phyloP scores from a whole-genome alignment of 441 rosid species.

The Populus trichocarpa region DNA sequence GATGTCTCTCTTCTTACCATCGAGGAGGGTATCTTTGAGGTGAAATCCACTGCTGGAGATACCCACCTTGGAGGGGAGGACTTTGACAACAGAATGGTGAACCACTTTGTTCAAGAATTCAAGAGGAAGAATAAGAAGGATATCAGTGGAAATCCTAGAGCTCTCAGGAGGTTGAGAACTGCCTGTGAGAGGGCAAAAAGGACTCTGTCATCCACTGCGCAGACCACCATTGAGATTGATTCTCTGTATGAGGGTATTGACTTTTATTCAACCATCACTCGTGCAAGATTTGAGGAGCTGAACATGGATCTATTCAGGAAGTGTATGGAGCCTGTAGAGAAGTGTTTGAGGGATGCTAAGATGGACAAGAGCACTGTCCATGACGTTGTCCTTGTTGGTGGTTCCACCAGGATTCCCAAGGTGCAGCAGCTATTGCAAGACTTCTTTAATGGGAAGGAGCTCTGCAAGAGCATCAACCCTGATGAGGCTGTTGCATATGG shows the following conservation, averaged over 20 bases:
- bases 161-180: slow-evolving; percentile 57
- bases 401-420: slow-evolving; percentile 78
- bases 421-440: slow-evolving; percentile 77
- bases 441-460: slow-evolving; percentile 78
- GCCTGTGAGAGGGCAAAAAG: slow-evolving; percentile 57
- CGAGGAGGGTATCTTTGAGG: slow-evolving; percentile 74
- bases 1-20: slow-evolving; percentile 71
- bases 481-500: slow-evolving; percentile 83
- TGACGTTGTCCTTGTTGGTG: slow-evolving; percentile 82
- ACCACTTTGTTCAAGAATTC: slow-evolving; percentile 68
- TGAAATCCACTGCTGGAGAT: slow-evolving; percentile 67
- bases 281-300: slow-evolving; percentile 67
- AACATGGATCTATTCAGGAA: slow-evolving; percentile 77
- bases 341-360: slow-evolving; percentile 73
- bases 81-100: slow-evolving; percentile 71
- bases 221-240: slow-evolving; percentile 64
- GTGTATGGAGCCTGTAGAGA: slow-evolving; percentile 84
- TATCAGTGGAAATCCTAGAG: slow-evolving; percentile 57
- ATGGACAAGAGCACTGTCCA: slow-evolving; percentile 68
- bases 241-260: slow-evolving; percentile 67
- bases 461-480: slow-evolving; percentile 73
- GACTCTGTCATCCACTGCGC: slow-evolving; percentile 52
- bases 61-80: slow-evolving; percentile 73
- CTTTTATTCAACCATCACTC: slow-evolving; percentile 59
- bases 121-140: slow-evolving; percentile 77